phyloP scores from a whole-genome alignment of 345 rosid genomes.

The Eucalyptus cloeziana region DNA sequence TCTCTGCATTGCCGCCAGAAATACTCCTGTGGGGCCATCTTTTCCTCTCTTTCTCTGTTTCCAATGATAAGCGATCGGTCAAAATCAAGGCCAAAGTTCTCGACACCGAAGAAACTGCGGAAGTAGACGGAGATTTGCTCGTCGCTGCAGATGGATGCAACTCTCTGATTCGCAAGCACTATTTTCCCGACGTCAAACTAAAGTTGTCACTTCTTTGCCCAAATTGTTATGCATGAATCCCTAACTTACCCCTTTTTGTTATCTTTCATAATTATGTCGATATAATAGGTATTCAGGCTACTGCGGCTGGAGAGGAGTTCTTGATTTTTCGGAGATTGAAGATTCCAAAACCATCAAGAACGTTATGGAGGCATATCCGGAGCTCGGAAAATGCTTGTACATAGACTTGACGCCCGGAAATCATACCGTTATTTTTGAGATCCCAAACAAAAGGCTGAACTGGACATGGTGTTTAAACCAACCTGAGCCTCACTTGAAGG shows the following conservation, averaged over 20 bases:
- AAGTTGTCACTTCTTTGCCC: slow-evolving; percentile 22
- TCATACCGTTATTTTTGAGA: slow-evolving; percentile 47
- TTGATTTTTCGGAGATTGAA: slow-evolving; percentile 43
- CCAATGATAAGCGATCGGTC: slow-evolving; percentile 24
- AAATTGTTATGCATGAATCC: not conserved
- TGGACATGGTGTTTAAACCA: slow-evolving; percentile 71
- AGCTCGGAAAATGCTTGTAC: slow-evolving; percentile 55
- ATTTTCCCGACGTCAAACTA: slow-evolving; percentile 40
- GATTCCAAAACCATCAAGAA: slow-evolving; percentile 23
- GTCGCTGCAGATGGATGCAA: slow-evolving; percentile 75
- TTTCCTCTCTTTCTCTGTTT: slow-evolving; percentile 33
- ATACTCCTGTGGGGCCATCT: slow-evolving; percentile 58
- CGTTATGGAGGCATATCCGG: slow-evolving; percentile 34
- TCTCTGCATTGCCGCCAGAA: slow-evolving; percentile 26
- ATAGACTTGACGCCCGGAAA: slow-evolving; percentile 29
- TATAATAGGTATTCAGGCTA: slow-evolving; percentile 59
- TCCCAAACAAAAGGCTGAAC: slow-evolving; percentile 38
- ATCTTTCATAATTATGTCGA: not conserved
- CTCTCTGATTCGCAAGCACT: slow-evolving; percentile 41
- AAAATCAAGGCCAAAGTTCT: slow-evolving; percentile 29
- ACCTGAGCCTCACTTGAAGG: slow-evolving; percentile 60
- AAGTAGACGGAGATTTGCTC: slow-evolving; percentile 47
- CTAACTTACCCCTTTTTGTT: not conserved
- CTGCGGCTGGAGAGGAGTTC: slow-evolving; percentile 76
- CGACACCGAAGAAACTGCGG: slow-evolving; percentile 23